Conservation (phyloP, 495 filamentous ascomycete genomes). For the Talaromyces trachyspermus region DNA sequence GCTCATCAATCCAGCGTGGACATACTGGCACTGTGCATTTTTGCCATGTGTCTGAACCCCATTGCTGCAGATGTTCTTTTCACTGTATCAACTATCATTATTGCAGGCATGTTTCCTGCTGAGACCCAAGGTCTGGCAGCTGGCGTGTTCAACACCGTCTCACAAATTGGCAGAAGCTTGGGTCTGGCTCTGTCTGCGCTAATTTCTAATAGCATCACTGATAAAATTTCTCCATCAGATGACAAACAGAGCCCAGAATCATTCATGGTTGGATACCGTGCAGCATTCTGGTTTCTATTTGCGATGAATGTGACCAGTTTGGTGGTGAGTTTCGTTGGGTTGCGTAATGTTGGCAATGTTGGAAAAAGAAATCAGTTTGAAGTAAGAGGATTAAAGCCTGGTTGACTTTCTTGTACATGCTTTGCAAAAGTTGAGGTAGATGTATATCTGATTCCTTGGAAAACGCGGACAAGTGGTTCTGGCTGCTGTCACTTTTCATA, state of each 20-base stretch:
- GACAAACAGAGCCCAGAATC: too few relatives aligned
- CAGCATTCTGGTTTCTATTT: constrained; percentile 53
- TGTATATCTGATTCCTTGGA: too few relatives aligned
- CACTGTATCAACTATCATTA: constrained; percentile 50
- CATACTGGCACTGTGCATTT: too few relatives aligned
- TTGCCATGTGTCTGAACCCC: constrained; percentile 39
- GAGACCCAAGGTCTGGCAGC: constrained; percentile 54
- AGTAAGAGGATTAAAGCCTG: not conserved
- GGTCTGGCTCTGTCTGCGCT: constrained; percentile 39
- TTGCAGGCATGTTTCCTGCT: constrained; percentile 47
- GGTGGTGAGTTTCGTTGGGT: constrained; percentile 34
- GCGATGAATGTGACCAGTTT: constrained; percentile 33
- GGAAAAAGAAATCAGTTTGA: constrained; percentile 15
- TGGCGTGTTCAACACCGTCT: constrained; percentile 56
- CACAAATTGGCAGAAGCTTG: constrained; percentile 52
- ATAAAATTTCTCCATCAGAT: too few relatives aligned
- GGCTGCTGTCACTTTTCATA: too few relatives aligned
- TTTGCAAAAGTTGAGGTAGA: too few relatives aligned
- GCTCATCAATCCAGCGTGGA: too few relatives aligned
- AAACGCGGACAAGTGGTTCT: too few relatives aligned
- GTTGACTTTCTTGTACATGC: too few relatives aligned
- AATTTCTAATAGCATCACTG: constrained; percentile 30
- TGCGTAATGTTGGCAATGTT: constrained; percentile 45
- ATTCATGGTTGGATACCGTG: constrained; percentile 49
- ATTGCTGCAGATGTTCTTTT: constrained; percentile 47